Evolutionary conservation across 1,139 yeast species (phyloP).

Genomic region (Scheffersomyces cryptocercus): DNA sequence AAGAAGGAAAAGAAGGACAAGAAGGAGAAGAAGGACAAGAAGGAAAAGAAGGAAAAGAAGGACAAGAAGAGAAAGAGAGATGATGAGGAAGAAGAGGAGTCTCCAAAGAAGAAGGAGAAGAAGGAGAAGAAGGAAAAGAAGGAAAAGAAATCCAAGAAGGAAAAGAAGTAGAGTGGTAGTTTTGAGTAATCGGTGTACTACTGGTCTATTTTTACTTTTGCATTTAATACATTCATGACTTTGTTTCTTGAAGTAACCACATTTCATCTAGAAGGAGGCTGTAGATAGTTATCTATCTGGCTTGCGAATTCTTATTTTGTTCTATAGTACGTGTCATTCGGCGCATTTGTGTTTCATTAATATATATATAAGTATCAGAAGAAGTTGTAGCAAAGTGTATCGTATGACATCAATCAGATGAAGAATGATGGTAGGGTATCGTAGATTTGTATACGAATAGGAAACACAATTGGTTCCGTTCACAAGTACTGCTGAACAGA

Average conservation of each 20-base stretch:
- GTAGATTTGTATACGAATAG: too few species aligned
- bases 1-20: constrained; percentile 33
- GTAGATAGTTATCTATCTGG: neutral
- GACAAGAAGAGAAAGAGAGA: constrained; percentile 22
- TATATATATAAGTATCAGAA: neutral
- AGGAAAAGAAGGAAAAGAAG: constrained; percentile 25
- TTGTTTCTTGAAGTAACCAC: neutral
- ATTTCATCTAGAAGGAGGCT: too few species aligned
- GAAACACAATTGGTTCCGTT: too few species aligned
- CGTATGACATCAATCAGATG: too few species aligned
- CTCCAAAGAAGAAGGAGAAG: constrained; percentile 39
- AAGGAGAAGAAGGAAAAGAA: constrained; percentile 28
- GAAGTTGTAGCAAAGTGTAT: neutral
- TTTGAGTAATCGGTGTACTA: too few species aligned
- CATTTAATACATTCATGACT: constrained; percentile 1
- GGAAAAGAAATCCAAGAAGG: constrained; percentile 43
- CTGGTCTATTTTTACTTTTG: neutral
- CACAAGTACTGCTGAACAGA: too few species aligned
- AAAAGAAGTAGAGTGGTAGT: constrained; percentile 30
- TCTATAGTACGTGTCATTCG: constrained; percentile 3
- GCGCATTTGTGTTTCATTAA: neutral
- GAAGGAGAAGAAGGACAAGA: constrained; percentile 23
- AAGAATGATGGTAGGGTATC: too few species aligned
- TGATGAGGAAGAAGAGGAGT: constrained; percentile 24
- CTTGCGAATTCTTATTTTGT: constrained; percentile 2